Conservation (phyloP, 2,329 filamentous ascomycete species). For the Penicillium psychrosexuale region DNA sequence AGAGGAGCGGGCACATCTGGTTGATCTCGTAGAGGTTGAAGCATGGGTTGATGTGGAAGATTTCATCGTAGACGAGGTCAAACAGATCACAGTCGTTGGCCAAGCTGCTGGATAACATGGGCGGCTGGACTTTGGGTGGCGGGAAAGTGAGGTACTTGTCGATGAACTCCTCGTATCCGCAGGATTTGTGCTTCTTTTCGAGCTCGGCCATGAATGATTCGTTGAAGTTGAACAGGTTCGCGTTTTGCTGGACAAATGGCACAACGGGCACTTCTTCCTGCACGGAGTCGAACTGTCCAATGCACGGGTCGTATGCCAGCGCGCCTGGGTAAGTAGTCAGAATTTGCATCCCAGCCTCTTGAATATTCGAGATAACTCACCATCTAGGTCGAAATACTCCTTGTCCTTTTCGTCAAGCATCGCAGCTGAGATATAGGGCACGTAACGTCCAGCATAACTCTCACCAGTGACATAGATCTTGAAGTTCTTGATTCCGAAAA, state of each 20-base stretch:
- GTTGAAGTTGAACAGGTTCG: constrained; percentile 47
- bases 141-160: constrained; percentile 56
- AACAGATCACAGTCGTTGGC: constrained; percentile 57
- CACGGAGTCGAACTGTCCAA: constrained; percentile 40
- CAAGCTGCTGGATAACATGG: constrained; percentile 50
- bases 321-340: constrained; percentile 37
- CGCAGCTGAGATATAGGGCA: constrained; percentile 70
- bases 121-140: constrained; percentile 52
- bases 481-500: constrained; percentile 63
- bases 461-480: constrained; percentile 75
- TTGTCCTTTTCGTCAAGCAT: constrained; percentile 69
- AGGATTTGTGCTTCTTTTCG: constrained; percentile 41
- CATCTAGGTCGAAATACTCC: constrained; percentile 65
- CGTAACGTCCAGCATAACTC: constrained; percentile 67
- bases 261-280: constrained; percentile 38
- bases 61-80: constrained; percentile 54
- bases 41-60: constrained; percentile 65
- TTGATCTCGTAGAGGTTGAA: constrained; percentile 74
- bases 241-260: constrained; percentile 44
- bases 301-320: constrained; percentile 69
- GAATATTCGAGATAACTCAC: constrained; percentile 29
- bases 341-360: background rate
- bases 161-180: constrained; percentile 47
- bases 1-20: constrained; percentile 67
- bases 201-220: constrained; percentile 42